Evolutionary conservation across 352 stramenopile species (phyloP).

Genomic region (Halophytophthora polymorphica): DNA sequence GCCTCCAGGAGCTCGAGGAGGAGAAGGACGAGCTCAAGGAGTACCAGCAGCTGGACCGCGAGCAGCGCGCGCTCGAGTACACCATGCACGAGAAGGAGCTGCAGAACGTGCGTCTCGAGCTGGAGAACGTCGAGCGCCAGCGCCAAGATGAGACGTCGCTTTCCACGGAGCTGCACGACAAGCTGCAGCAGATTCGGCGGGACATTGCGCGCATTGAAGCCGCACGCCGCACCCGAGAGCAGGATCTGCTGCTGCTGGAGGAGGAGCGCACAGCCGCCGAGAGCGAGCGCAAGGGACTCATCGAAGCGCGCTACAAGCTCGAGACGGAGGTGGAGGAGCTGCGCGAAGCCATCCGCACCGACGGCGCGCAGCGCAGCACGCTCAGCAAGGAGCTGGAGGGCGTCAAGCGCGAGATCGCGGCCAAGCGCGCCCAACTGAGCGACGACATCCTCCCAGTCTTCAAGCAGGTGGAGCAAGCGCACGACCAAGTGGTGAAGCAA

Average conservation of each 20-base stretch:
- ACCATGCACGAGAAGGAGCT: conserved; percentile 93
- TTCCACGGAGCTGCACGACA: conserved; percentile 66
- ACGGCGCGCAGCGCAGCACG: conserved; percentile 39
- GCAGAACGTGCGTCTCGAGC: conserved; percentile 48
- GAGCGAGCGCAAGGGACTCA: conserved; percentile 71
- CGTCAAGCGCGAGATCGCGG: conserved; percentile 55
- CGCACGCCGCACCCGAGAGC: conserved; percentile 33
- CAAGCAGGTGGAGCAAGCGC: conserved; percentile 42
- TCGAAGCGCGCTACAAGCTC: conserved; percentile 73
- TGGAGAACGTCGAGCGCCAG: conserved; percentile 72
- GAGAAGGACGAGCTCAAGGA: conserved; percentile 97
- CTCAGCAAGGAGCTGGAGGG: conserved; percentile 50
- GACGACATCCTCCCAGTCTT: conserved; percentile 55
- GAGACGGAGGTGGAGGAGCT: conserved; percentile 82
- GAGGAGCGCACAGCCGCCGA: conserved; percentile 56
- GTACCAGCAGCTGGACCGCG: conserved; percentile 95
- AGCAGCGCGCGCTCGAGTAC: conserved; percentile 96
- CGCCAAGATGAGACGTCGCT: conserved; percentile 44
- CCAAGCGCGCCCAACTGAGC: conserved; percentile 46
- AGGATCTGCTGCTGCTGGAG: conserved; percentile 50
- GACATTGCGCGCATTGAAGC: conserved; percentile 58
- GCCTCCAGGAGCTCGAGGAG: conserved; percentile 94
- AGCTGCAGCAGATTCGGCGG: conserved; percentile 49
- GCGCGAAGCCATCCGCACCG: conserved; percentile 47
- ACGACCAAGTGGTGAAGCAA: conserved; percentile 84